Conservation (phyloP, 169 alveolate species). For the Eimeria falciformis region DNA sequence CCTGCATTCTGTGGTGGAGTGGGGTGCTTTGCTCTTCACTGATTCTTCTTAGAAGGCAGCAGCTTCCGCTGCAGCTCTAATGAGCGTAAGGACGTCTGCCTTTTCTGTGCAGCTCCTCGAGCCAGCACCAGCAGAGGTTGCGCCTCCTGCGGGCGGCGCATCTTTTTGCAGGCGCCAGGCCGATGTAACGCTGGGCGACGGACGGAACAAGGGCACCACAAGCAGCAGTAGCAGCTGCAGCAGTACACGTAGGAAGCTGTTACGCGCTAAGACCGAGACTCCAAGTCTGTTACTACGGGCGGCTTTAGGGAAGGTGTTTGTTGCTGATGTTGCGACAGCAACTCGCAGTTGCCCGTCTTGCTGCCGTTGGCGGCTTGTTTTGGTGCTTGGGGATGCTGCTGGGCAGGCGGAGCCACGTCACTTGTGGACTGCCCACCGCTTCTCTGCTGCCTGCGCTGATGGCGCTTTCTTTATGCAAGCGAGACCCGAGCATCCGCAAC, state of each 20-base stretch:
- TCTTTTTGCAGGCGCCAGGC: background rate
- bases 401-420: background rate
- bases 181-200: background rate
- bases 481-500: too few relatives aligned
- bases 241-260: background rate
- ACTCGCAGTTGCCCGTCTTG: background rate
- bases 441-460: too few relatives aligned
- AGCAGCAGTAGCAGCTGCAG: background rate
- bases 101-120: background rate
- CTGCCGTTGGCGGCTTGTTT: conserved; percentile 4
- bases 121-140: background rate
- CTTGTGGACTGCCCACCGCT: background rate
- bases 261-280: too few relatives aligned
- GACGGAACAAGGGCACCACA: background rate
- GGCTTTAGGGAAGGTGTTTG: background rate
- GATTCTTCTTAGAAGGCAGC: background rate
- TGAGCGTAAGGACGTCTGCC: background rate
- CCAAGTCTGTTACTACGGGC: background rate
- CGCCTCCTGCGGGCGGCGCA: background rate
- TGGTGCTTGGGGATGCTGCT: conserved; percentile 26
- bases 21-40: background rate
- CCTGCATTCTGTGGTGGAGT: background rate
- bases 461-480: too few relatives aligned
- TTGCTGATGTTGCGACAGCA: background rate
- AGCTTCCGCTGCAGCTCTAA: background rate